Base-by-base conservation (phyloP, 106 monocot genomes). In the Acorus gramineus region DNA sequence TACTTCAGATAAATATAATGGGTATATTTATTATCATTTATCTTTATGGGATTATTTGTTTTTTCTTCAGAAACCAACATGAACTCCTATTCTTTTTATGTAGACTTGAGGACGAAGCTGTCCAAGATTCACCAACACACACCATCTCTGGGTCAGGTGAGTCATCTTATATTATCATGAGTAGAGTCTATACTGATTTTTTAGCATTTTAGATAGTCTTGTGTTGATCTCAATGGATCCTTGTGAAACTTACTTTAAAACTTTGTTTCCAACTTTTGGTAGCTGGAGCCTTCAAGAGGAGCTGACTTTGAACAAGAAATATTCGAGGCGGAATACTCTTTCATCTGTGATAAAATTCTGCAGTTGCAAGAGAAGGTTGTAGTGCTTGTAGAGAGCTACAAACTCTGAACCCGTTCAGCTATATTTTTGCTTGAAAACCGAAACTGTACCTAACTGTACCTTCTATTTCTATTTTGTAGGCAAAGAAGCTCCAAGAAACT, bases 321-420 rank as follows among this genome's bases (percentile, higher is more conserved):
- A 52, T 69, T 91, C 62, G 86, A 84, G 69, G 86, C 91, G n/a
- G 91, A 91, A 50, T 80, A 84, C 66, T 77, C 91, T 63, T 69
- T 91, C 62, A 57, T 74, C 53, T 78, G 74, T 72, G 84, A 84
- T 60, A 91, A 86, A 71, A 76, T 86, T 66, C 52, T 61, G 5
- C 71, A 64, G 42, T 66, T 86, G 54, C 83, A 91, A 60, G 91
- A 86, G 53, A 91, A 86, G 80, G 88, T 84, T 12, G 28, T 59
- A 53, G 12, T 57, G 5, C 14, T 42, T 3, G 14, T 47, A 47
- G 46, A 47, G 3, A 4, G 56, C 28, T 28, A 28, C 28, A 28
- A 28, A 28, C 28, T 28, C 28, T 28, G 28, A 28, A 28, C 28
- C 28, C 28, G 1, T 28, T 28, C 28, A 28, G 28, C 28, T 28